Evolutionary conservation across 2,329 filamentous ascomycete genomes (phyloP).

Genomic region (Aspergillus texensis): DNA sequence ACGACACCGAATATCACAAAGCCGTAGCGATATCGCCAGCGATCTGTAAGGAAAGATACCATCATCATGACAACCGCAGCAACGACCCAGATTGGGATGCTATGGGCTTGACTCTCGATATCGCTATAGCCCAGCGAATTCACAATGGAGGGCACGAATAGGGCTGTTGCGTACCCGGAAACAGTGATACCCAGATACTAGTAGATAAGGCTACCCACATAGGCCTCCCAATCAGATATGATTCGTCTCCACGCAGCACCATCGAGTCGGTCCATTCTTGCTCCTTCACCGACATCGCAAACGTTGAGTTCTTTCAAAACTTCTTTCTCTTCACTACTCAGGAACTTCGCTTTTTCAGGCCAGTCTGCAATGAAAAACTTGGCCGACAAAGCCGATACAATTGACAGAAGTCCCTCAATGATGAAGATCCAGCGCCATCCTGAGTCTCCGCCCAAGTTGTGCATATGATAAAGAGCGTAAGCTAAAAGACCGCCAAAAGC

Average conservation of each 20-base stretch:
- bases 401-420: constrained; percentile 37
- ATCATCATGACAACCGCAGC: constrained; percentile 32
- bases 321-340: constrained; percentile 30
- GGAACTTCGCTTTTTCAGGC: constrained; percentile 37
- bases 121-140: constrained; percentile 36
- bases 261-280: constrained; percentile 34
- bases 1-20: constrained; percentile 41
- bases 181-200: constrained; percentile 34
- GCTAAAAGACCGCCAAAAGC: constrained; percentile 14
- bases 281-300: constrained; percentile 27
- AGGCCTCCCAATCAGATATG: constrained; percentile 38
- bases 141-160: constrained; percentile 41
- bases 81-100: constrained; percentile 39
- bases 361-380: constrained; percentile 36
- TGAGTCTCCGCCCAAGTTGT: too few relatives aligned
- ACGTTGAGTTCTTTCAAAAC: constrained; percentile 28
- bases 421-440: constrained; percentile 43
- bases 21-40: constrained; percentile 36
- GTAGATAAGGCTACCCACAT: constrained; percentile 34
- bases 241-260: constrained; percentile 29
- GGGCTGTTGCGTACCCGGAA: constrained; percentile 37
- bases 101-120: constrained; percentile 37
- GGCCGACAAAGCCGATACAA: constrained; percentile 24
- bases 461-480: constrained; percentile 28
- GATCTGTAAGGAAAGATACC: constrained; percentile 33